Percentiles rank a stretch among this genome's conserved stretches.
These are phyloP conservation scores for Aspergillus brunneoviolaceus DNA, from an alignment of 2,329 filamentous ascomycete species.

Conservation along the genomic window DNA sequence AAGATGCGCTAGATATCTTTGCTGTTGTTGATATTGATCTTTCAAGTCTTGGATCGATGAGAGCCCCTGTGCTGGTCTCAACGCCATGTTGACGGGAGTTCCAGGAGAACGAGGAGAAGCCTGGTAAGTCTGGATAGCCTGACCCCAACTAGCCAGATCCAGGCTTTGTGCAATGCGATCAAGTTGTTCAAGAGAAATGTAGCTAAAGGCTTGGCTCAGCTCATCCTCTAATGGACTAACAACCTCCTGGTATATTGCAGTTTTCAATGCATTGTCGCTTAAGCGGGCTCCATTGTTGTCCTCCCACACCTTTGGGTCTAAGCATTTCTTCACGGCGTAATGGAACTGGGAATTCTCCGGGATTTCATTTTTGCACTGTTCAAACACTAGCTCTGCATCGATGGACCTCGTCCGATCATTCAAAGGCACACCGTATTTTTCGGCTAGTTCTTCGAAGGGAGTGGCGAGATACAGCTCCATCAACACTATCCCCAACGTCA, in stretches of 20 bases:
- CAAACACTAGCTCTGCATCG: slow-evolving; percentile 4
- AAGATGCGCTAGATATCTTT: no score
- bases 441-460: background rate
- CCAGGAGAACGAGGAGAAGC: no score
- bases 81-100: no score
- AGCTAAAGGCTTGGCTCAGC: slow-evolving; percentile 8
- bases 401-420: slow-evolving; percentile 4
- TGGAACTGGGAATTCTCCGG: slow-evolving; percentile 8
- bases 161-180: slow-evolving; percentile 8
- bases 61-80: no score
- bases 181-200: slow-evolving; percentile 2
- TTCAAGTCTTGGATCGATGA: no score
- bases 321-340: slow-evolving; percentile 6
- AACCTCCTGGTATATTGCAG: slow-evolving; percentile 8
- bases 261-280: background rate
- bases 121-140: background rate
- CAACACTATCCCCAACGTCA: slow-evolving; percentile 9
- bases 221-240: slow-evolving; percentile 9
- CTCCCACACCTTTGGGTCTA: slow-evolving; percentile 7
- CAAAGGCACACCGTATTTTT: background rate
- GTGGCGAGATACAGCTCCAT: slow-evolving; percentile 13
- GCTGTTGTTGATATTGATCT: no score
- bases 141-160: slow-evolving; percentile 9
- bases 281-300: slow-evolving; percentile 4
- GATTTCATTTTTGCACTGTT: slow-evolving; percentile 6